phyloP scores from a whole-genome alignment of 495 filamentous ascomycete genomes.

The Pseudomonodictys pantanalensis region DNA sequence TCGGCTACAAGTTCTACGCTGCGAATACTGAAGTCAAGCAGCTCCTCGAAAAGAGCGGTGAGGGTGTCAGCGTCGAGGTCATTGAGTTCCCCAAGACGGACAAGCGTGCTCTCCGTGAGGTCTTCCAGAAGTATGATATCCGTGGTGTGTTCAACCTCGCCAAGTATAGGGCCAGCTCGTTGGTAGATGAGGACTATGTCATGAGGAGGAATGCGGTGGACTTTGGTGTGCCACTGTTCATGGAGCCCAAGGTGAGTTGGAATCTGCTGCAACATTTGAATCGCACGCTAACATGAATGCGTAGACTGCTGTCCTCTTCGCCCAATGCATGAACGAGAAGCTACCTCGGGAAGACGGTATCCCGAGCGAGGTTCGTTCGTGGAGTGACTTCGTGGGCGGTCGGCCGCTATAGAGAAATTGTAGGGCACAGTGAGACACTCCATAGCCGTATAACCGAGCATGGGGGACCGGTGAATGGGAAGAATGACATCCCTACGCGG shows the following conservation, averaged over 20 bases:
- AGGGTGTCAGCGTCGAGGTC: slow-evolving; percentile 72
- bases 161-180: slow-evolving; percentile 73
- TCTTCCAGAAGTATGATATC: slow-evolving; percentile 96
- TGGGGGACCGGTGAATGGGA: not conserved
- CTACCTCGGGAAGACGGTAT: slow-evolving; percentile 78
- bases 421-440: not conserved
- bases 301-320: slow-evolving; percentile 92
- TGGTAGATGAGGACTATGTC: slow-evolving; percentile 92
- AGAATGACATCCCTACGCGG: not conserved
- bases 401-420: slow-evolving; percentile 66
- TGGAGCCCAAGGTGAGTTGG: slow-evolving; percentile 90
- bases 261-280: slow-evolving; percentile 2
- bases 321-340: slow-evolving; percentile 94
- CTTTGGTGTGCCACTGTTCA: slow-evolving; percentile 95
- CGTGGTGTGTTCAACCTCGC: slow-evolving; percentile 95
- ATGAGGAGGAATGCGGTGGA: slow-evolving; percentile 98
- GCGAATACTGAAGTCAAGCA: slow-evolving; percentile 75
- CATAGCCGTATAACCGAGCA: not conserved
- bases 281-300: slow-evolving; percentile 22
- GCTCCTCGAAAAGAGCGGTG: slow-evolving; percentile 68
- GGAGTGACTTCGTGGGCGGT: slow-evolving; percentile 91
- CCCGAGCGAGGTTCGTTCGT: slow-evolving; percentile 83
- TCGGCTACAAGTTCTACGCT: slow-evolving; percentile 91
- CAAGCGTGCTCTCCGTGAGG: slow-evolving; percentile 90
- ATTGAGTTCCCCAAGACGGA: slow-evolving; percentile 97